Base-by-base conservation (phyloP, 257 asterid species). In the Galeopsis tetrahit region DNA sequence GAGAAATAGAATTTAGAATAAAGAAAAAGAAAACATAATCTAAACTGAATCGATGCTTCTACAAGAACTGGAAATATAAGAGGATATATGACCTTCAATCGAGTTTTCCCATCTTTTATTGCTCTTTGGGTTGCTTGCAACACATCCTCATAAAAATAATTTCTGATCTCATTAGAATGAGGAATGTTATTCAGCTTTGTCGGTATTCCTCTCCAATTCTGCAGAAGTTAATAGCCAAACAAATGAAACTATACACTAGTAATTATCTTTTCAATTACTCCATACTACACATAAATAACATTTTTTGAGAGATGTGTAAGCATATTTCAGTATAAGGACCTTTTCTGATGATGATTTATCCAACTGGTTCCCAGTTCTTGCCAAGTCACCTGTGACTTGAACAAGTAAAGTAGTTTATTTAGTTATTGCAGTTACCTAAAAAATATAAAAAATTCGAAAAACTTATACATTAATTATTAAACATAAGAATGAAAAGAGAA, bases 171-270 rank as follows among this genome's bases (percentile, higher is more conserved):
- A 88, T 92, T 86, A 17, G 98, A 91, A 82, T 91, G 98, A 74
- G 98, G 98, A 85, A 93, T 93, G 75, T 91, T 91, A 78, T 93
- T 93, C 78, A 91, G 82, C 75, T 90, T 88, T 11, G 98, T 93
- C 5, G 97, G 98, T 81, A 93, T 89, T 58, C 98, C 98, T 77
- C 96, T 88, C 98, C 98, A 93, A 42, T 63, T 83, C 97, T 93
- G 92, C 79, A 72, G 68, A 78, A 63, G 66, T 74, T 76, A 69
- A 63, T 74, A 65, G 68, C 49, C 71, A 68, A 79, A 72, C 35
- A 75, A 39, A 31, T 55, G 64, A 63, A 59, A 72, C 36, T 60
- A 34, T 14, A 44, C 69, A 48, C 75, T 48, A 68, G 42, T 46
- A 33, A 58, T 36, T 73, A 44, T 44, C 33, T 69, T 75, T 64